Evolutionary conservation across 2,329 filamentous ascomycete species (phyloP), one percentile per base, ranked within the genome.

Genomic region (Trichoderma citrinoviride): DNA sequence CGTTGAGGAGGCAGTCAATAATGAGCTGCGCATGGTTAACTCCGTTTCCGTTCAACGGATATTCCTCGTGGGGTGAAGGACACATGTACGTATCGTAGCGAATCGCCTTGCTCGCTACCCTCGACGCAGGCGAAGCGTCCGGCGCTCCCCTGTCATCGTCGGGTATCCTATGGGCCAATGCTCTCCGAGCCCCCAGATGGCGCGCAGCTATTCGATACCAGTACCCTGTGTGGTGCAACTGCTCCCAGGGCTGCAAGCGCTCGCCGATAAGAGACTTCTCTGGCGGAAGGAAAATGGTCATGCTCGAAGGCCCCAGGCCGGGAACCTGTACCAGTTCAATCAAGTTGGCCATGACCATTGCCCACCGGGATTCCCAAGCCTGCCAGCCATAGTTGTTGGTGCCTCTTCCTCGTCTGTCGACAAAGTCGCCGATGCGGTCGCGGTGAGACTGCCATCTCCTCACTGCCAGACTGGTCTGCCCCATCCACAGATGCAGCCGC

Each of bases 321-420:
- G 79, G 77, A 14, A 87, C 78, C 21, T 81, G 79, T 27, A 82
- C 78, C 67, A 81, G 84, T 67, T 86, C 82, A 19, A 88, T 81
- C 67, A 88, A 72, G 50, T 85, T 80, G 2, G 85, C 86, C 87
- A 89, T 89, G 14, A 87, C 78, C 23, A 79, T 79, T 17, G 85
- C 83, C 87, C 87, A 89, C 64, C 91, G 85, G 46, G 91, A 88
- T 77, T 97, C 90, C 93, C 94, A 99, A 2, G 94, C 93, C 72
- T 92, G 86, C 91, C 93, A 98, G 6, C 92, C 92, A 75, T 98
- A 98, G 69, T 92, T 96, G 37, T 87, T 86, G 3, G 91, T 93
- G 0, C 94, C 94, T 70, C 91, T 91, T 4, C 93, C 93, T 69
- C 90, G 87, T 19, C 91, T 85, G 72, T 97, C 92, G 17, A 97